Base-by-base conservation (phyloP, 495 filamentous ascomycete species). In the Xylaria cubensis region DNA sequence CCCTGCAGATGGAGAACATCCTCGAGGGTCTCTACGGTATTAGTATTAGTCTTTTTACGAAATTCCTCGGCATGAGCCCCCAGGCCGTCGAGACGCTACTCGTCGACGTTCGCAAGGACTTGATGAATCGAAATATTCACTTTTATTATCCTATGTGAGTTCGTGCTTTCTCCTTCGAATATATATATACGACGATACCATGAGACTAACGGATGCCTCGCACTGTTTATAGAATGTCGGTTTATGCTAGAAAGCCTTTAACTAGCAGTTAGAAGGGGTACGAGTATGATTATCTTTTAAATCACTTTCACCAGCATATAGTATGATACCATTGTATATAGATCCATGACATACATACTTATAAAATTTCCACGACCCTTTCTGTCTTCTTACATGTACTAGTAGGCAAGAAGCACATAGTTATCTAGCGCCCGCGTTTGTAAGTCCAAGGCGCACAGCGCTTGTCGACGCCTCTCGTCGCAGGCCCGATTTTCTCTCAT, bases 71-170 rank as follows among this genome's bases (percentile, higher is more conserved):
- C 0, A 89, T 85, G 86, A 80, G 13, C 44, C 73, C n/a, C 10
- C 77, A 80, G 55, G 83, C 87, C 51, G 83, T 90, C 34, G 84
- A 90, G 74, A 80, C 82, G 3, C 76, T 89, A 56, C 75, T 89
- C 13, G 84, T 84, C 1, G 84, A 86, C 13, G 84, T 90, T 29
- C 83, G 85, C 69, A 81, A 82, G 42, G 89, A 89, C 67, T 74
- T 90, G 32, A 81, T 79, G 73, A 84, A 89, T 75, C 77, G 81
- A 48, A 80, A 78, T 8, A 75, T 87, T 41, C 87, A 90, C 77
- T 80, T 78, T 3, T 88, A 84, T 72, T 81, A 81, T 59, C 77
- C 78, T 6, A 80, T 85, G 84, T 84, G 74, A 78, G 84, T 83
- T 12, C n/a, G 34, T 32, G 7, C 21, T 24, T 24, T 17, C 24